Percentiles rank a stretch among this genome's conserved stretches.
phyloP scores from a whole-genome alignment of 2,329 filamentous ascomycete species.

The Drechslerella stenobrocha region DNA sequence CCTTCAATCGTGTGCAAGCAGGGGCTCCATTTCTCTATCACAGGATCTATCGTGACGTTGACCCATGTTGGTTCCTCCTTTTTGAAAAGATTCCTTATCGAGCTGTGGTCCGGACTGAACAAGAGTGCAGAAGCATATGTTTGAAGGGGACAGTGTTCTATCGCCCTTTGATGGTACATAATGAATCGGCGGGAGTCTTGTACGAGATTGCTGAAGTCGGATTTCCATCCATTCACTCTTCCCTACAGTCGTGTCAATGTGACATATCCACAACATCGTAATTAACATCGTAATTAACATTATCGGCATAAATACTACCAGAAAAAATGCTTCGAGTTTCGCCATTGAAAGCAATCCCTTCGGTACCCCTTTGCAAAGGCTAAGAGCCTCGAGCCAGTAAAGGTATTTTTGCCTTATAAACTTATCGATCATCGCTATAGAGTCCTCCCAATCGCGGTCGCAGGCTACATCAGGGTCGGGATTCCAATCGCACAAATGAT shows the following conservation, averaged over 20 bases:
- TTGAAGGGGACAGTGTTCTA: slow-evolving; percentile 54
- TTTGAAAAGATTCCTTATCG: slow-evolving; percentile 48
- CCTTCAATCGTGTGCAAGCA: background rate
- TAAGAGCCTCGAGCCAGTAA: slow-evolving; percentile 4
- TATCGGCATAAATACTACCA: slow-evolving; percentile 10
- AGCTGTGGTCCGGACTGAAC: slow-evolving; percentile 54
- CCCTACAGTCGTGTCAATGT: too few species aligned
- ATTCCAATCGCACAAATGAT: background rate
- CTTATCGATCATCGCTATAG: slow-evolving; percentile 51
- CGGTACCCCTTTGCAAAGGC: slow-evolving; percentile 52
- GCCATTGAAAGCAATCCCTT: slow-evolving; percentile 51
- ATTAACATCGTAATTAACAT: slow-evolving; percentile 31
- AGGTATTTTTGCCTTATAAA: slow-evolving; percentile 54
- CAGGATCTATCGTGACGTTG: background rate
- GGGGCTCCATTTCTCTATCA: background rate
- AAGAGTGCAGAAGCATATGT: slow-evolving; percentile 54
- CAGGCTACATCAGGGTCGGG: slow-evolving; percentile 7
- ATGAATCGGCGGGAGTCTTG: slow-evolving; percentile 55
- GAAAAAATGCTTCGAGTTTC: slow-evolving; percentile 48
- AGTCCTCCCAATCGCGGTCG: slow-evolving; percentile 50
- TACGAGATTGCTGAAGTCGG: slow-evolving; percentile 46
- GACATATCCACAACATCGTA: too few species aligned
- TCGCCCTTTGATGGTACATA: slow-evolving; percentile 50
- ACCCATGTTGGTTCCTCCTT: background rate
- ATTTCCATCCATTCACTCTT: too few species aligned